Base-by-base conservation (phyloP, 345 rosid genomes). In the Rubroshorea leprosula region DNA sequence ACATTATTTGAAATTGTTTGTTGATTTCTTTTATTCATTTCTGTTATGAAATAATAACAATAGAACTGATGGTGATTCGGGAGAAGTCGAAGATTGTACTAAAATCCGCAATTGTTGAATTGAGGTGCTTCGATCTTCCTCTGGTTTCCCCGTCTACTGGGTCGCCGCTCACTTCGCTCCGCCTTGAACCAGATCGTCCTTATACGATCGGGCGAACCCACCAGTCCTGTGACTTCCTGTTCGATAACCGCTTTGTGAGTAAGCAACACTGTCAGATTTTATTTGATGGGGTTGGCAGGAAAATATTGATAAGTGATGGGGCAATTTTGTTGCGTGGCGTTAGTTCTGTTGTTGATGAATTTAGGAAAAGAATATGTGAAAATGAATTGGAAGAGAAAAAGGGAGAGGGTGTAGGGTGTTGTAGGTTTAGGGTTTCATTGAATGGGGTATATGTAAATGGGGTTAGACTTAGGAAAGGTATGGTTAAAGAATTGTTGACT, bases 371-470 rank as follows among this genome's bases (percentile, higher is more conserved):
- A 50, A 22, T 51, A 57, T 47, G 58, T 23, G 49, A 48, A 55
- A 58, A 68, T 60, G 76, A 62, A 64, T 23, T 67, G 76, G 79
- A 63, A 57, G 71, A 62, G 55, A 70, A 55, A 17, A 43, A 18
- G 16, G 63, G 47, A 2, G 49, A 45, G 44, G 19, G 45, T 18
- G 63, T 54, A 55, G 78, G 57, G 5, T 6, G 55, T 72, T 64
- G 49, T 24, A 65, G 77, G 23, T 55, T 75, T 63, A 52, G 56
- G 57, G 65, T 27, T 65, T 72, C 85, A 48, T 68, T 71, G 66
- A 87, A 86, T 57, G 96, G 96, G 27, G 75, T 87, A n/a, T 87
- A 50, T 75, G 74, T 80, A 58, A 85, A 83, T 71, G 83, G 86
- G 52, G 63, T 70, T 52, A 75, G 77, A 77, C 39, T 86, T 49